Evolutionary conservation across 192 early-diverging fungal genomes (phyloP), one percentile per base, ranked within the genome.

Genomic region (Coemansia sp.): DNA sequence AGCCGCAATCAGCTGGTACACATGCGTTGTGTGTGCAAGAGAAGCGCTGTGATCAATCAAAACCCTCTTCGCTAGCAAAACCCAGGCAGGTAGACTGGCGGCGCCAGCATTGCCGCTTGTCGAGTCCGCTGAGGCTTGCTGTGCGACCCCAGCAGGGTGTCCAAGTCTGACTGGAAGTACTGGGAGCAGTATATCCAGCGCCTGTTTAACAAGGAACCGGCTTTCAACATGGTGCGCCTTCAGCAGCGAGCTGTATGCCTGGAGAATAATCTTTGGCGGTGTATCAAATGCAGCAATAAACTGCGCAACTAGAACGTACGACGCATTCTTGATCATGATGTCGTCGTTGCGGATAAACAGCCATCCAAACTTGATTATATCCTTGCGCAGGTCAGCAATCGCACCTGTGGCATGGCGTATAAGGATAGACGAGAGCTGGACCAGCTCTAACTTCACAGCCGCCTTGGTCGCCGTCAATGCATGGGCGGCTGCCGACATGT

Each of bases 311-410:
- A 96, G 73, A 15, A 98, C 98, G 70, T 96, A 98, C 7, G 96
- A 90, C 1, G 96, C 89, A 66, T 98, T 93, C 65, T 98, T 98
- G 80, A 92, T 91, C 36, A 93, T 96, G 15, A 93, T 85, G 53
- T 99, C 98, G 65, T 98, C 96, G 59, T 77, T 73, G 69, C 87
- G 87, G 53, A 89, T 87, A 65, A 89, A 88, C 54, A 87, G 87
- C 96, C 96, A 97, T 6, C 91, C 93, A 83, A 95, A 97, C 70
- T 94, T 95, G 69, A 97, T 96, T 19, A 97, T 88, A 60, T 96
- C 93, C 72, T 93, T 94, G 32, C 89, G 84, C 40, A 84, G 73
- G 59, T 95, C 93, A 13, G 85, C 87, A 45, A 96, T 86, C 3
- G 90, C 75, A n/a, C 82, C 65, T 3, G 91, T 88, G 0, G 90